Evolutionary conservation across 2,329 filamentous ascomycete species (phyloP).

Genomic region (Arthrobotrys entomopaga): DNA sequence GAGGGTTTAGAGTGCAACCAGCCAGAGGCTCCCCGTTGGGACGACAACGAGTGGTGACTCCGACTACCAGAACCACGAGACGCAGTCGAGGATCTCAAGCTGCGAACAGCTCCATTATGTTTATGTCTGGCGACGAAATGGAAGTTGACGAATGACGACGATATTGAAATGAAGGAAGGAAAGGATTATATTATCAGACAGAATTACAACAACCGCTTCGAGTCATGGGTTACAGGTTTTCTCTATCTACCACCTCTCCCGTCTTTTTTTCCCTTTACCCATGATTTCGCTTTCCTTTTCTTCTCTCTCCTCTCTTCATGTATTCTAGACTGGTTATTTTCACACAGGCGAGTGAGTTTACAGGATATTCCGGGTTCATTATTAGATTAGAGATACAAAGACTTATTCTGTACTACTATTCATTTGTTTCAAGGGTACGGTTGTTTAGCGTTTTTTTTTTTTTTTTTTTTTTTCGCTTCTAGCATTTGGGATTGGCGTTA

Average conservation of each 20-base stretch:
- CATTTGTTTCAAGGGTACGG: no score
- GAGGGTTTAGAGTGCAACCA: conserved; percentile 20
- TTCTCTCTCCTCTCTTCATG: background rate
- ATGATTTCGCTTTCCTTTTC: no score
- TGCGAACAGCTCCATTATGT: conserved; percentile 47
- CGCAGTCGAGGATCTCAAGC: conserved; percentile 15
- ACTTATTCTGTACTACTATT: no score
- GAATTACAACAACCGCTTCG: no score
- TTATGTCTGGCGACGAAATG: conserved; percentile 53
- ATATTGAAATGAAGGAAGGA: background rate
- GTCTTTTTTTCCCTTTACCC: no score
- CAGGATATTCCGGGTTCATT: no score
- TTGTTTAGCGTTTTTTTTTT: no score
- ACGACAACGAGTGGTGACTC: conserved; percentile 22
- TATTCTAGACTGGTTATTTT: background rate
- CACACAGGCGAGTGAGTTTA: no score
- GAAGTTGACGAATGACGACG: conserved; percentile 49
- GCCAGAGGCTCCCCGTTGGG: conserved; percentile 27
- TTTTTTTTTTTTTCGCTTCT: background rate
- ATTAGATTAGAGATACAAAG: no score
- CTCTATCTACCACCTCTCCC: no score
- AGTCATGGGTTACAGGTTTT: no score
- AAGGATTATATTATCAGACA: no score
- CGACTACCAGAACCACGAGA: conserved; percentile 22
- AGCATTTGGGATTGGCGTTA: background rate